Conservation (phyloP, 805 yeast species). For the Sungouiozyma intestinalis region DNA sequence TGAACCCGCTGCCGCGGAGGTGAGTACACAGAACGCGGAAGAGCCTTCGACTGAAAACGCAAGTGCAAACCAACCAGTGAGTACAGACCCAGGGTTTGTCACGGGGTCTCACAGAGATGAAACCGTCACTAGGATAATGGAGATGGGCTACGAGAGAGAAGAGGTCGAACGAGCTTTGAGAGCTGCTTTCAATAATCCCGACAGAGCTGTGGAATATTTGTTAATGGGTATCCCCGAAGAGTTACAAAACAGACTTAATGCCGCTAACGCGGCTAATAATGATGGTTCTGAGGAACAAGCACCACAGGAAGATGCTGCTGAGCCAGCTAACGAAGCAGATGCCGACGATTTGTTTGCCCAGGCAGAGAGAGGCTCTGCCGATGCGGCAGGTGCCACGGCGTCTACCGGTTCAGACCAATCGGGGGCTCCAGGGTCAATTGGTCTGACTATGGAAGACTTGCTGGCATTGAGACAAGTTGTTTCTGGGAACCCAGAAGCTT, state of each 20-base stretch:
- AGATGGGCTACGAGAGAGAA: slow-evolving; percentile 87
- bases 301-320: slow-evolving; percentile 5
- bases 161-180: slow-evolving; percentile 85
- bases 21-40: slow-evolving; percentile 12
- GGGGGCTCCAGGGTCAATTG: slow-evolving; percentile 32
- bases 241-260: slow-evolving; percentile 19
- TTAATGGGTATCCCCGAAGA: slow-evolving; percentile 80
- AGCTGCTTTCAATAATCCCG: slow-evolving; percentile 96
- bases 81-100: slow-evolving; percentile 49
- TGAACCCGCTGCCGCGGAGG: slow-evolving; percentile 15
- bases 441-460: slow-evolving; percentile 37
- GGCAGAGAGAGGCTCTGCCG: slow-evolving; percentile 31
- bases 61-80: slow-evolving; percentile 18
- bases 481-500: slow-evolving; percentile 77
- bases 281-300: slow-evolving; percentile 7
- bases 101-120: slow-evolving; percentile 70
- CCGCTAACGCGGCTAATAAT: neutral
- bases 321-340: slow-evolving; percentile 9
- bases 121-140: slow-evolving; percentile 75
- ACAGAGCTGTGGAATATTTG: slow-evolving; percentile 92
- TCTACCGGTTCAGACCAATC: slow-evolving; percentile 12
- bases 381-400: slow-evolving; percentile 15
- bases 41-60: slow-evolving; percentile 18
- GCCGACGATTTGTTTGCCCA: slow-evolving; percentile 34
- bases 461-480: slow-evolving; percentile 64